Base-by-base conservation (phyloP, 139 green algal genomes). In the Coccomyxa sp. region DNA sequence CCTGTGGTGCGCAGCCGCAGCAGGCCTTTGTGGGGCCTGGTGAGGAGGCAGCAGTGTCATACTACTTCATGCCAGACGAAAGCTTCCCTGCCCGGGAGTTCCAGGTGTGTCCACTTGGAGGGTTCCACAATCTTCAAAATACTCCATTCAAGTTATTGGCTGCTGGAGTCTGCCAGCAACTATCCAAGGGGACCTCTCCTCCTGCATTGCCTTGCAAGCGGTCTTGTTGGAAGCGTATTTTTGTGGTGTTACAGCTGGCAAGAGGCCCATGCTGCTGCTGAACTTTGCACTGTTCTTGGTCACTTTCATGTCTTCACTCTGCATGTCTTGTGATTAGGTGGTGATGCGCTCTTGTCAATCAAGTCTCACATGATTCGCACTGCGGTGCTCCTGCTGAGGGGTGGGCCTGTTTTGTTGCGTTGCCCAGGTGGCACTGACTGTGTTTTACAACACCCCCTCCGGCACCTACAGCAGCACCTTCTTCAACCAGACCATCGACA, bases 401-500 rank as follows among this genome's bases (percentile, higher is more conserved):
- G 31, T 32, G 28, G 13, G 76, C 28, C 15, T 16, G 76, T 60
- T 80, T 4, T 80, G 63, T 1, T 25, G 18, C 18, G 18, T 3
- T 71, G n/a, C 30, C 51, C 77, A 81, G 76, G 76, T 85, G 11
- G 67, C 82, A 11, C 18, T 85, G n/a, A 81, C 75, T 60, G 75
- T 75, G 30, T 85, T 79, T 23, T 84, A 79, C 82, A 81, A 38
- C 13, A 77, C 75, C n/a, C 21, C 78, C 23, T 28, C 21, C 21
- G 67, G 23, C 25, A 71, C 58, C 32, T 68, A 79, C 28, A 27
- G 32, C 86, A 93, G 82, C 68, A 91, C 87, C 13, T 93, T 94
- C 81, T 96, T 96, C 89, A 96, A 96, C 86, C 76, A 87, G 59
- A 96, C 93, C 17, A 81, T 96, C 7, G 88, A 92, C 30, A 87